Conservation (phyloP, 2,329 filamentous ascomycete genomes). For the Dactylonectria macrodidyma region DNA sequence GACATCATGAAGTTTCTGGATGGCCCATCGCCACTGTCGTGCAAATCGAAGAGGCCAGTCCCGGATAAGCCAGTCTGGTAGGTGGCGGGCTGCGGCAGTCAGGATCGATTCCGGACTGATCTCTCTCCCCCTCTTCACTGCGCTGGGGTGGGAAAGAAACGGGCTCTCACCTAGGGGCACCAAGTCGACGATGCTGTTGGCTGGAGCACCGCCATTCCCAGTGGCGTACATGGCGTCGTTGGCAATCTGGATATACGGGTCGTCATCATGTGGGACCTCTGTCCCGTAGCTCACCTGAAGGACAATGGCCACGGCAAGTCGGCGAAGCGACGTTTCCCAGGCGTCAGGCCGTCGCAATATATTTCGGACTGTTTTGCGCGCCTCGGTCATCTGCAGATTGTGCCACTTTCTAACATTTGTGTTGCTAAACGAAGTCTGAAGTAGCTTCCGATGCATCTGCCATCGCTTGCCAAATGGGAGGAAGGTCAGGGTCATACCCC, state of each 20-base stretch:
- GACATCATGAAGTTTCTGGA: conserved; percentile 51
- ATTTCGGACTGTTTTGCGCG: conserved; percentile 38
- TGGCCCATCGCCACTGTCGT: conserved; percentile 53
- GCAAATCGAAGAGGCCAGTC: conserved; percentile 53
- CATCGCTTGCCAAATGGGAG: conserved; percentile 59
- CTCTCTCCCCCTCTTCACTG: not conserved
- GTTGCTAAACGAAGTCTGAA: conserved; percentile 60
- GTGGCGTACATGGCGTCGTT: conserved; percentile 52
- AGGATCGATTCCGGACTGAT: conserved; percentile 15
- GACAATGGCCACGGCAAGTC: conserved; percentile 51
- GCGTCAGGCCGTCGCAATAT: conserved; percentile 38
- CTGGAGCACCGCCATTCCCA: conserved; percentile 50
- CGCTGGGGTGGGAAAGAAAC: not conserved
- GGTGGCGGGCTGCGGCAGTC: conserved; percentile 39
- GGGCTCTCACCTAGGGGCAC: conserved; percentile 55
- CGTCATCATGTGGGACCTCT: conserved; percentile 47
- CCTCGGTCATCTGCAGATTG: conserved; percentile 44
- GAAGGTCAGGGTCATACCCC: conserved; percentile 63
- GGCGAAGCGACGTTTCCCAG: conserved; percentile 48
- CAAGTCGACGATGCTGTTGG: conserved; percentile 59
- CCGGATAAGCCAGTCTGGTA: conserved; percentile 49
- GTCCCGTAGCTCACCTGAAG: conserved; percentile 52
- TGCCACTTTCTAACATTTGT: conserved; percentile 51
- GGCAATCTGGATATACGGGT: conserved; percentile 51
- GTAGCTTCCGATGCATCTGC: conserved; percentile 58